Base-by-base conservation (phyloP, 1,284 basidiomycete genomes). In the Pseudozyma thailandica region DNA sequence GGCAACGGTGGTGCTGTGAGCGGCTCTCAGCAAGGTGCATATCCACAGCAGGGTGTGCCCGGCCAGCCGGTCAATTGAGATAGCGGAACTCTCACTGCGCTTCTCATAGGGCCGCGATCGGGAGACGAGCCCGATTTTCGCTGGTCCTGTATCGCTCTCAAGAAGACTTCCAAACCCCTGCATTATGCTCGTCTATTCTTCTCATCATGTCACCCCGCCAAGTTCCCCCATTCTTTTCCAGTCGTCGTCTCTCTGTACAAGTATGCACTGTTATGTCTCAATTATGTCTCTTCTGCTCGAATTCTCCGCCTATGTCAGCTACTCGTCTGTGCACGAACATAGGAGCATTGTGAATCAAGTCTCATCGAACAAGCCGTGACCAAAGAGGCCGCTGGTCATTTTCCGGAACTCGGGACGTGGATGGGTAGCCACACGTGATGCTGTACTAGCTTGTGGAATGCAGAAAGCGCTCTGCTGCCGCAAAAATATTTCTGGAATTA, bases 21-120 rank as follows among this genome's bases (percentile, higher is more conserved):
- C 44, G 44, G n/a, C n/a, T 21, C 54, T 45, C 68, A 71, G 50
- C 68, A 71, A 46, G 60, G 60, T 35, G n/a, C 44, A 10, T 63
- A 66, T 18, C 56, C 51, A n/a, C n/a, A n/a, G 45, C 63, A 66
- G 47, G 63, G 56, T 28, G 57, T 55, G 28, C 57, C 63, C 16
- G 66, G 66, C 13, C 66, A 70, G 48, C 60, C 51, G 4, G 59
- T 60, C 30, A 49, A 58, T 43, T 58, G 38, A 55, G 15, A 8
- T 21, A 13, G 16, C 25, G 23, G 31, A 12, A 15, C 26, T 28
- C 37, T n/a, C 21, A 21, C 15, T 8, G 12, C 10, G 8, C 13
- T 4, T 25, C 30, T 21, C 18, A 33, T 16, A 15, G 31, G n/a
- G 20, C 26, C 27, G 23, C 27, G 10, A 18, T 20, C 16, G 26